phyloP scores from a whole-genome alignment of 1,284 basidiomycete genomes.

The Coniferiporia sulphurascens region DNA sequence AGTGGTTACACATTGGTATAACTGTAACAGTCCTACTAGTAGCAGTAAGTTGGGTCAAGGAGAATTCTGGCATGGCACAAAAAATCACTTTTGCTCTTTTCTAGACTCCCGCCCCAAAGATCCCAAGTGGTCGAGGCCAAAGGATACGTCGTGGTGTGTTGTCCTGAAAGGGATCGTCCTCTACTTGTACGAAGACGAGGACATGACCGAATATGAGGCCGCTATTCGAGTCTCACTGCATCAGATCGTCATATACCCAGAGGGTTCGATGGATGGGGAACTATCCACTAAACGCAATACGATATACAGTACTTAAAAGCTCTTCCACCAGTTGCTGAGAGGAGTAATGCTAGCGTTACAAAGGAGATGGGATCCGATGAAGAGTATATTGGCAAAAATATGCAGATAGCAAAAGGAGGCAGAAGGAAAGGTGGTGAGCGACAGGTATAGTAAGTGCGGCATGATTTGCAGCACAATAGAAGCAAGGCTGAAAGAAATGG shows the following conservation, averaged over 20 bases:
- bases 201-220: slow-evolving; percentile 80
- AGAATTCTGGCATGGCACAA: too few relatives aligned
- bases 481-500: slow-evolving; percentile 82
- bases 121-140: slow-evolving; percentile 27
- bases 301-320: slow-evolving; percentile 73
- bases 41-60: too few relatives aligned
- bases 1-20: too few relatives aligned
- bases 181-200: slow-evolving; percentile 89
- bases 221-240: slow-evolving; percentile 77
- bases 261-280: slow-evolving; percentile 74
- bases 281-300: slow-evolving; percentile 86
- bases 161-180: too few relatives aligned
- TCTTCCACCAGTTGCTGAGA: slow-evolving; percentile 24
- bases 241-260: slow-evolving; percentile 69
- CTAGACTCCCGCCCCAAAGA: slow-evolving; percentile 69
- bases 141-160: slow-evolving; percentile 89
- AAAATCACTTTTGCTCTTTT: slow-evolving; percentile 30
- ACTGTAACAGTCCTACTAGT: too few relatives aligned
- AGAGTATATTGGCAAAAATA: slow-evolving; percentile 35
- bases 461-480: slow-evolving; percentile 91
- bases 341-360: slow-evolving; percentile 45
- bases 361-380: slow-evolving; percentile 47
- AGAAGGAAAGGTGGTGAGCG: slow-evolving; percentile 73
- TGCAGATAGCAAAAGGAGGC: slow-evolving; percentile 34
- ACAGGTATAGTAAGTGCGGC: slow-evolving; percentile 87